Conservation (phyloP, 345 rosid genomes). For the Linum lewisii region DNA sequence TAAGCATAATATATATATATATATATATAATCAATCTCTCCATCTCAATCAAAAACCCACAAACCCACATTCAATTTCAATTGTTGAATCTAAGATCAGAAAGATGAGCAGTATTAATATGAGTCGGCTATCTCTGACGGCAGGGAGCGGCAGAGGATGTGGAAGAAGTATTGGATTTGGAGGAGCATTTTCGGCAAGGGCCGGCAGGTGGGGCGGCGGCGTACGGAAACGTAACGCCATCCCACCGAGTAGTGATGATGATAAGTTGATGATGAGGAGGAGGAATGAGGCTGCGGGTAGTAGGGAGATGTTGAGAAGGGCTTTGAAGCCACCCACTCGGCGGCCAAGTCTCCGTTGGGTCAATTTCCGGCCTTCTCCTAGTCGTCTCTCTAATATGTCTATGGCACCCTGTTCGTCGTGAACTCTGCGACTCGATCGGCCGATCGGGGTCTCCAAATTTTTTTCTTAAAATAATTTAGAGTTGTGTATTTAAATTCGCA, state of each 20-base stretch:
- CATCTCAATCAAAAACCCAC: no score
- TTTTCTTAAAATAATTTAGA: no score
- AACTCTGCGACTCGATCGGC: no score
- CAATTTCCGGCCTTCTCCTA: constrained; percentile 38
- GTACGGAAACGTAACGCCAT: neutral
- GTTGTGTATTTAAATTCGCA: no score
- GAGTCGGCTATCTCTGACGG: neutral
- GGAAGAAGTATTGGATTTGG: neutral
- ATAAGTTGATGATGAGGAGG: constrained; percentile 14
- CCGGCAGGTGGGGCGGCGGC: neutral
- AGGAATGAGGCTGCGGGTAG: constrained; percentile 10
- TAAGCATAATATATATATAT: no score
- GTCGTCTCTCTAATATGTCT: constrained; percentile 36
- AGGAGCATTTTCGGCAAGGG: neutral
- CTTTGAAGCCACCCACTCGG: constrained; percentile 24
- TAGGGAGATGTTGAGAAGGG: constrained; percentile 29
- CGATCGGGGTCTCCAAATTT: no score
- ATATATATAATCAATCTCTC: no score
- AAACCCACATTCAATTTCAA: no score
- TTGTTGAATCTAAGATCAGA: neutral
- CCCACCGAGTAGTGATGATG: constrained; percentile 6
- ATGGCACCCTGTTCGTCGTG: constrained; percentile 4
- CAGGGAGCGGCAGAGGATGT: neutral
- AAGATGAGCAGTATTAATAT: neutral
- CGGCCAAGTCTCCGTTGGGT: constrained; percentile 25